Conservation (phyloP, 805 yeast genomes). For the Sungouiozyma ichnusensis region DNA sequence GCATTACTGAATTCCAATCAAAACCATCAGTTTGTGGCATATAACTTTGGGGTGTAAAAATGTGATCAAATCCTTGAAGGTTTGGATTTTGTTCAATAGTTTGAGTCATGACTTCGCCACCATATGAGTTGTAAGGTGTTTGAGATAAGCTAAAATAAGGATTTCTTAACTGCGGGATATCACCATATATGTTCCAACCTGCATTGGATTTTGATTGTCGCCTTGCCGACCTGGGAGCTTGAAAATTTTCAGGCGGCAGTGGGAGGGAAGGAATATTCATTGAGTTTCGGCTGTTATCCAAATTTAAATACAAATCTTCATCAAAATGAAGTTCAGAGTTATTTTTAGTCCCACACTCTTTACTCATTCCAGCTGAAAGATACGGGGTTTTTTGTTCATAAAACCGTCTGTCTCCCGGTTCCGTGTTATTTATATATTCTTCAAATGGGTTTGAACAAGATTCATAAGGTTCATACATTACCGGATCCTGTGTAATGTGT, state of each 20-base stretch:
- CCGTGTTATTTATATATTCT: neutral
- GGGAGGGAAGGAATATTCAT: neutral
- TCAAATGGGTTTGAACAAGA: neutral
- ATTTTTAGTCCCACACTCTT: neutral
- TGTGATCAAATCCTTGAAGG: conserved; percentile 5
- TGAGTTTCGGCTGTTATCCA: neutral
- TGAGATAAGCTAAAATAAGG: conserved; percentile 2
- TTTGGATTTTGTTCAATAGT: conserved; percentile 7
- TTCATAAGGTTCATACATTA: neutral
- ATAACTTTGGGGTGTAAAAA: conserved; percentile 6
- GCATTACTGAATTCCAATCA: conserved; percentile 5
- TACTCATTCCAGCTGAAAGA: neutral
- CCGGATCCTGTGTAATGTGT: neutral
- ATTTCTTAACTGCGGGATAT: neutral
- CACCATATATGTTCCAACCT: neutral
- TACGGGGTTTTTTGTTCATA: neutral
- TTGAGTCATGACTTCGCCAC: conserved; percentile 6
- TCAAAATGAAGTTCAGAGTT: neutral
- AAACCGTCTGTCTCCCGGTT: neutral
- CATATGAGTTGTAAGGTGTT: conserved; percentile 3
- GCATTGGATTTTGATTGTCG: neutral
- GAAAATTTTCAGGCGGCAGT: neutral
- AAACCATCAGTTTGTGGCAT: conserved; percentile 2
- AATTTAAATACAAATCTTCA: neutral
- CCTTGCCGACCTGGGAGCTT: neutral